These are phyloP conservation scores for Sclerotinia minor DNA, from an alignment of 2,329 filamentous ascomycete species.

Conservation along the genomic window DNA sequence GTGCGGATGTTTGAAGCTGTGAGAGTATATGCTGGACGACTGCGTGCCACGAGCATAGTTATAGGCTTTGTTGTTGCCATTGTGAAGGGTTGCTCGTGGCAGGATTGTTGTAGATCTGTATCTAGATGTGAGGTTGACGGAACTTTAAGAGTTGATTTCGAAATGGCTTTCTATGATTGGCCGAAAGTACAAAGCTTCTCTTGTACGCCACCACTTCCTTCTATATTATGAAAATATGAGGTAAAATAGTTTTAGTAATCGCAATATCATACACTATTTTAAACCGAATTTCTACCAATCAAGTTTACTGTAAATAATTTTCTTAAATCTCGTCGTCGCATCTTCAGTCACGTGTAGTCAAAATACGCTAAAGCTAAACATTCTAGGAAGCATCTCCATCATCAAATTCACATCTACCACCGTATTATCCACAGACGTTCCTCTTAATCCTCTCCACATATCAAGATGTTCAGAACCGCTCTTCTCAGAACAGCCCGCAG, in stretches of 20 bases:
- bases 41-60: constrained; percentile 43
- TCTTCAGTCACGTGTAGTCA: constrained; percentile 8
- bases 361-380: constrained; percentile 29
- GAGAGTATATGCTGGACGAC: constrained; percentile 39
- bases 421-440: constrained; percentile 23
- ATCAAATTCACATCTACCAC: constrained; percentile 15
- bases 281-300: not conserved
- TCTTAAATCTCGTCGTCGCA: constrained; percentile 8
- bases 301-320: not conserved
- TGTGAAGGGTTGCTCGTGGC: constrained; percentile 40
- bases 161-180: constrained; percentile 24
- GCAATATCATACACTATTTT: not conserved
- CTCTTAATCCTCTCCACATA: constrained; percentile 31
- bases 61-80: constrained; percentile 44
- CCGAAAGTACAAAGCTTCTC: constrained; percentile 11
- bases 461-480: constrained; percentile 85
- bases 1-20: constrained; percentile 34
- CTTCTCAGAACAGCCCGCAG: constrained; percentile 73
- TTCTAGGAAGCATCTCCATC: constrained; percentile 21
- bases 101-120: constrained; percentile 33
- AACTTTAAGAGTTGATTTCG: constrained; percentile 23
- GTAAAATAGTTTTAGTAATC: not conserved
- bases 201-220: constrained; percentile 16
- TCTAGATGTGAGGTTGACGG: constrained; percentile 21
- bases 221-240: not conserved